Evolutionary conservation across 2,329 filamentous ascomycete species (phyloP), one percentile per base, ranked within the genome.

Genomic region (Colletotrichum falcatum): DNA sequence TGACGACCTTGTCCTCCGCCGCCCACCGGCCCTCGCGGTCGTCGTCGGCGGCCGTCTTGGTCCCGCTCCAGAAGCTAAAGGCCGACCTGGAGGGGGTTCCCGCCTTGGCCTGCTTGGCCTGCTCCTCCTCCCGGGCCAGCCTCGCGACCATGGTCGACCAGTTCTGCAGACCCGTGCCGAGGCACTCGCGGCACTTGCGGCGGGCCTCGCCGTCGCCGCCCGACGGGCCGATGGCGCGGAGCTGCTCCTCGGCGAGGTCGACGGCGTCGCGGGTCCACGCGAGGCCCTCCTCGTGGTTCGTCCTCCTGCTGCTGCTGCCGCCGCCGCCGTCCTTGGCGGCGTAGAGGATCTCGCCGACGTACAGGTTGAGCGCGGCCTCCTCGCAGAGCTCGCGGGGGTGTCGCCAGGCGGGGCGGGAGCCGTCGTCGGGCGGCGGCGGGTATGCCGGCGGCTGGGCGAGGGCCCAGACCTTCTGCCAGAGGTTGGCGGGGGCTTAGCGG

Each of bases 291-390:
- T 93, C 90, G 61, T 84, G 83, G 23, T 80, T 81, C 1, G 77
- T 75, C 39, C 79, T 80, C 7, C 33, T 35, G 33, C 33, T 11
- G 33, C 7, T 11, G 33, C 33, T 11, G 33, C 11, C 14, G 35
- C 33, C 35, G 5, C 78, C 42, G 18, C 18, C 71, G 5, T 84
- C 82, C n/a, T 88, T 86, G 5, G 88, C 88, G 0, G 93, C 89
- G 79, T 92, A 98, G 39, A 98, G 87, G 61, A 98, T 97, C 82
- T 98, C 95, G 69, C 95, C 95, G 73, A 98, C 95, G 80, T 97
- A 96, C 30, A 94, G 87, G 85, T 94, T 94, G 18, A 98, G 82
- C 0, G 90, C 94, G 3, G 94, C 94, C 80, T 98, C 95, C 74
- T 96, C 92, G 80, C 95, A 98, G 46, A 88, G 87, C 73, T 93